Base-by-base conservation (phyloP, 768 basidiomycete genomes). In the Brasilioporus rufonigricans region DNA sequence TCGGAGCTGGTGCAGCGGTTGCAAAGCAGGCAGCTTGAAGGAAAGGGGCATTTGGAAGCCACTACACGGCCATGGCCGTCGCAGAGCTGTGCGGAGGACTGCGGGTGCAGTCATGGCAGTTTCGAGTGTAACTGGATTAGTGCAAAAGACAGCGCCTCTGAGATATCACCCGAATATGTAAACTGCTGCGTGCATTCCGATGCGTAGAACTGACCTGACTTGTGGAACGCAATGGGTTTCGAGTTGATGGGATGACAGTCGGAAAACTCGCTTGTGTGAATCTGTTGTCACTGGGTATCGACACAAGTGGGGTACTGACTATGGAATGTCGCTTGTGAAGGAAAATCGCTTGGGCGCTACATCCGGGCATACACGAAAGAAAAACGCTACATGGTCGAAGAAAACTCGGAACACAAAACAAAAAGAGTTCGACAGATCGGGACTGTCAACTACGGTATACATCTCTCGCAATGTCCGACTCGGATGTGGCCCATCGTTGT, bases 401-500 rank as follows among this genome's bases (percentile, higher is more conserved):
- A 31, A 29, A 44, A 44, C 33, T 12, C 33, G 19, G 1, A 19
- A 19, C 16, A 11, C n/a, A 33, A 9, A 5, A n/a, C 12, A 23
- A 11, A 48, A 18, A 35, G 6, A 50, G 14, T 5, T 26, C 23
- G 21, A 40, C 4, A 41, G 8, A 10, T 11, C 7, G 4, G 36
- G 26, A 44, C 7, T 3, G 1, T 66, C 61, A 66, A 51, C 12
- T 36, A 29, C 8, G 58, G 50, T 66, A 62, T 33, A 62, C 10
- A 24, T 64, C 56, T 7, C 27, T 58, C 16, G 36, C 3, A 27
- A 69, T 50, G 21, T 69, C 64, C 19, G 52, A 51, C 44, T 68
- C 65, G 18, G 68, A 62, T 3, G 44, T 33, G 16, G 65, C 63
- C 65, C 67, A 72, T 58, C 69, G 51, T 29, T 32, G 54, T 12